Base-by-base conservation (phyloP, 306 rosid genomes). In the Benincasa hispida region DNA sequence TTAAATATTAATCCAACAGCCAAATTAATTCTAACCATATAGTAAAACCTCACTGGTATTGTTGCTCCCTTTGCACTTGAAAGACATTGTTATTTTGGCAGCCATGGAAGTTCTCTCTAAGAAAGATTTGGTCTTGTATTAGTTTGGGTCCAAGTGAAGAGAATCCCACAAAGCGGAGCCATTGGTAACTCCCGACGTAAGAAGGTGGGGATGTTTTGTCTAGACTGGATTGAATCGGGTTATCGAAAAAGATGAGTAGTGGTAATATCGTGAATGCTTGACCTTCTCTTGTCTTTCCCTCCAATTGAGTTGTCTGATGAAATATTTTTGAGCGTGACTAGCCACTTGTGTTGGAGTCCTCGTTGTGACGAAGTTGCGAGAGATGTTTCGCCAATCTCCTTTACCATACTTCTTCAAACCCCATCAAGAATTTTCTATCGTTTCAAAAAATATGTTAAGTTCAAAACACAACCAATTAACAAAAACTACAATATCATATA, bases 311-410 rank as follows among this genome's bases (percentile, higher is more conserved):
- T 57, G 79, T 30, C 79, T 39, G 3, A 76, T 21, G 65, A 76
- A 76, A 19, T 76, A 76, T 12, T 76, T 76, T 5, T 75, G 78
- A 17, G 78, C 78, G 10, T 75, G 78, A 7, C 78, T 75, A 0
- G 78, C 78, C 22, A 75, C 78, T 25, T 75, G 78, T 11, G 78
- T 75, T 10, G 78, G 78, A 24, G 78, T 75, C n/a, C 78, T 76
- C 11, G 79, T 76, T 0, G 24, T 76, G 14, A 76, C 79, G 5
- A 37, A 76, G 51, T 42, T 76, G 17, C 69, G 79, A 21, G 79
- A 21, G 22, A 76, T 76, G 39, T 76, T 76, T 24, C 79, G 63
- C 79, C 78, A 75, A 19, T 75, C 78, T n/a, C 78, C 78, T 75
- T 75, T 75, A 4, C 78, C 78, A 6, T 53, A 56, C 24, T 76